Conservation (phyloP, 2,329 filamentous ascomycete genomes). For the Nectriaceae sp. region DNA sequence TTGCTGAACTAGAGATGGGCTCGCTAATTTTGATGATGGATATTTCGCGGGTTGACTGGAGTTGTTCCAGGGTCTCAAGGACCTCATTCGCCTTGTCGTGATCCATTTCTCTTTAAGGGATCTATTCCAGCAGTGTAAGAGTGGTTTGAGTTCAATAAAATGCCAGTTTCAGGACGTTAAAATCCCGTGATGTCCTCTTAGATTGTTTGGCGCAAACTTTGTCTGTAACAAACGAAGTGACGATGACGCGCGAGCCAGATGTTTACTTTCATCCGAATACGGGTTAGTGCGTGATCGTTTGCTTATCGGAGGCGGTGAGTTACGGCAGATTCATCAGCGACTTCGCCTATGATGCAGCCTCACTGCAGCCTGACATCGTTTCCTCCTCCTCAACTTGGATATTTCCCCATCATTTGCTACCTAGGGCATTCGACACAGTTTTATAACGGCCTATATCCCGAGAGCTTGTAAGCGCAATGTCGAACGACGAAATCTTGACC, state of each 20-base stretch:
- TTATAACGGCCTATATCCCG: slow-evolving; percentile 2
- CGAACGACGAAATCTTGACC: slow-evolving; percentile 56
- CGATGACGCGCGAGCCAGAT: slow-evolving; percentile 19
- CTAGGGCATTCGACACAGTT: slow-evolving; percentile 3
- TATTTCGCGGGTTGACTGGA: slow-evolving; percentile 62
- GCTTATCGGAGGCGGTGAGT: slow-evolving; percentile 20
- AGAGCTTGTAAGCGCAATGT: slow-evolving; percentile 31
- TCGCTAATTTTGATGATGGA: slow-evolving; percentile 78
- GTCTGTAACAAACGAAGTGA: slow-evolving; percentile 2
- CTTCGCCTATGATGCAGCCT: too few relatives aligned
- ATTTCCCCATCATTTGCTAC: slow-evolving; percentile 10
- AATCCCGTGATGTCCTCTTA: slow-evolving; percentile 4
- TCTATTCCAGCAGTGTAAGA: too few relatives aligned
- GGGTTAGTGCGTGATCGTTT: slow-evolving; percentile 22
- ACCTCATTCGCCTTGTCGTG: slow-evolving; percentile 39
- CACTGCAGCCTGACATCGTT: too few relatives aligned
- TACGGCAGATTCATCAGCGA: slow-evolving; percentile 21
- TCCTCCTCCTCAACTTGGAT: slow-evolving; percentile 8
- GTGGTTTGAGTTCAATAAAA: too few relatives aligned
- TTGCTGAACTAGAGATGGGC: slow-evolving; percentile 61
- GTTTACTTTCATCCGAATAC: slow-evolving; percentile 42
- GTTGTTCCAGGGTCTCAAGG: slow-evolving; percentile 50
- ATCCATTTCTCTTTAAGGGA: slow-evolving; percentile 28
- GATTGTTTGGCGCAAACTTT: slow-evolving; percentile 7
- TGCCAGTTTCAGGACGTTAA: too few relatives aligned